phyloP scores from a whole-genome alignment of 805 yeast genomes.

The Candida krabiensis region DNA sequence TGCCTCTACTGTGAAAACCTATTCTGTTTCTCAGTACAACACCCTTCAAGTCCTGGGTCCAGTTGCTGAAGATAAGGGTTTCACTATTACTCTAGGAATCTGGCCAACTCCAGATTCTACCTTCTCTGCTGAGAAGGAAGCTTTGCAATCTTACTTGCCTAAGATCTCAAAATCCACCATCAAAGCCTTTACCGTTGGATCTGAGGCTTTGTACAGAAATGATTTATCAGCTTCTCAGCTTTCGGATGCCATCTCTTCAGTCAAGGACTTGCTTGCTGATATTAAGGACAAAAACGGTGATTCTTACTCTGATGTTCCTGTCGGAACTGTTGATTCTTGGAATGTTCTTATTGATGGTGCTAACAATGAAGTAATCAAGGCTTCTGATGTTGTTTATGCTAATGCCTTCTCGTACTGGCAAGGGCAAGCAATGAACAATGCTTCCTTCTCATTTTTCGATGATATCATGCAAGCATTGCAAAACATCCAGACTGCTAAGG shows the following conservation, averaged over 20 bases:
- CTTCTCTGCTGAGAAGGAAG: constrained; percentile 70
- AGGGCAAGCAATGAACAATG: constrained; percentile 82
- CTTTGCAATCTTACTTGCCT: constrained; percentile 73
- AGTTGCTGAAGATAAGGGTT: constrained; percentile 76
- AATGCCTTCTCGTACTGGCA: constrained; percentile 99
- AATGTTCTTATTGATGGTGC: constrained; percentile 82
- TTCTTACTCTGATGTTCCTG: constrained; percentile 67
- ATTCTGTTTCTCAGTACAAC: constrained; percentile 93
- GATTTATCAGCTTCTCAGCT: constrained; percentile 77
- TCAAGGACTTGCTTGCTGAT: constrained; percentile 58
- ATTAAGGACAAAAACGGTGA: constrained; percentile 81
- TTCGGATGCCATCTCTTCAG: constrained; percentile 62
- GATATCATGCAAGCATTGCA: constrained; percentile 98
- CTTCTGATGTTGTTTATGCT: constrained; percentile 84
- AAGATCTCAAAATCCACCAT: constrained; percentile 64
- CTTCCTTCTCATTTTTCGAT: constrained; percentile 90
- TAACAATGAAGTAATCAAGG: constrained; percentile 67
- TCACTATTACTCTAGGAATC: constrained; percentile 77
- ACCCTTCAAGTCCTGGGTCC: constrained; percentile 84
- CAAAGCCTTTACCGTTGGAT: constrained; percentile 83
- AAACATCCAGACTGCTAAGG: constrained; percentile 81
- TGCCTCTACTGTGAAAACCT: constrained; percentile 73
- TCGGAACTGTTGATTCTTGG: constrained; percentile 97
- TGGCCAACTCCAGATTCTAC: constrained; percentile 93
- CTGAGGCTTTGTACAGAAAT: constrained; percentile 91